A percentile compares a stretch with the other conserved stretches of the same genome.
Evolutionary conservation across 345 rosid genomes (phyloP).

Genomic region (Mercurialis annua): DNA sequence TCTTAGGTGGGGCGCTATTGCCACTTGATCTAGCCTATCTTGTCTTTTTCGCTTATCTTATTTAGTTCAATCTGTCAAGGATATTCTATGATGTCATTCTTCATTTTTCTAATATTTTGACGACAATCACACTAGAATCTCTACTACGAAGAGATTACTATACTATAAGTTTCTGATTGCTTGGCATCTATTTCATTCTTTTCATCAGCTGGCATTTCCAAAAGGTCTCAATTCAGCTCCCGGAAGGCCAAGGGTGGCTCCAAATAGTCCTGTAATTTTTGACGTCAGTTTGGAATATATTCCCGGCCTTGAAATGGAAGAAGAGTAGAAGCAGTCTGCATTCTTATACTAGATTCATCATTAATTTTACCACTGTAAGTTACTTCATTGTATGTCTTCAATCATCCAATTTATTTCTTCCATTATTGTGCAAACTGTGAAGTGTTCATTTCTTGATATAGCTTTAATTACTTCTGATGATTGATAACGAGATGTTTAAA

Average conservation of each 20-base stretch:
- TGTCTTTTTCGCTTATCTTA: background rate
- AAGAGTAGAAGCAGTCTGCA: conserved; percentile 29
- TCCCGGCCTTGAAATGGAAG: conserved; percentile 82
- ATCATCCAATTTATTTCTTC: conserved; percentile 9
- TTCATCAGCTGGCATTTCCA: conserved; percentile 77
- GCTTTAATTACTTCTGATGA: background rate
- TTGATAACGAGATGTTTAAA: background rate
- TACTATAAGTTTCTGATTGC: background rate
- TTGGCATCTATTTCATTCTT: conserved; percentile 1
- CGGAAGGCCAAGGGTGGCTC: conserved; percentile 93
- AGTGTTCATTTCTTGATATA: background rate
- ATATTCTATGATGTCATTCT: background rate
- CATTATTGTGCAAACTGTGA: conserved; percentile 2
- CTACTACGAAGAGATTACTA: background rate
- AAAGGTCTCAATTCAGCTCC: conserved; percentile 89
- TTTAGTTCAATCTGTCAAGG: background rate
- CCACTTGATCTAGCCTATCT: no score
- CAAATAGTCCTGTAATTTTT: conserved; percentile 79
- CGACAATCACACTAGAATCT: background rate
- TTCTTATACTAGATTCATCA: background rate
- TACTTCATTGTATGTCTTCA: background rate
- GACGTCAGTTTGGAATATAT: conserved; percentile 90
- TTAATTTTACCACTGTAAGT: background rate
- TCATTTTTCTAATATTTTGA: background rate
- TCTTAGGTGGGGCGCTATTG: background rate